phyloP scores from a whole-genome alignment of 345 rosid species.

The Bruguiera gymnorhiza region DNA sequence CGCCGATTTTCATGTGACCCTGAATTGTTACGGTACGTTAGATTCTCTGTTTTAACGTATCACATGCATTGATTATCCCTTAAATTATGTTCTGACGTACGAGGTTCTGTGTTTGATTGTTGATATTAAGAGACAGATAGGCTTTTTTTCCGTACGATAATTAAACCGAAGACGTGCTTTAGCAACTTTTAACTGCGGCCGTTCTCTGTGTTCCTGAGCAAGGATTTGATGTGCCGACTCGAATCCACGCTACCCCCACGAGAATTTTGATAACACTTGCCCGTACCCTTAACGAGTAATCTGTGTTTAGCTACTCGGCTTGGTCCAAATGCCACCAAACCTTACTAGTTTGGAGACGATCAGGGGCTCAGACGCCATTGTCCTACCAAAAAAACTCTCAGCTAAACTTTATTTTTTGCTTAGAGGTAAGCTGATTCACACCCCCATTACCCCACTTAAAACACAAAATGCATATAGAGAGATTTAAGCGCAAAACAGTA shows the following conservation, averaged over 20 bases:
- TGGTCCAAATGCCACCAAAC: too few relatives aligned
- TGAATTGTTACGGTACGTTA: background rate
- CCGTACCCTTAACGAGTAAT: too few relatives aligned
- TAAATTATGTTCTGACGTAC: background rate
- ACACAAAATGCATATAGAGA: too few relatives aligned
- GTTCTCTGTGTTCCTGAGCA: background rate
- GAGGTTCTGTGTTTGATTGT: constrained; percentile 1
- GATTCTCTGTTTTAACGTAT: background rate
- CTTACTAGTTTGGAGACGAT: too few relatives aligned
- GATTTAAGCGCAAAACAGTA: too few relatives aligned
- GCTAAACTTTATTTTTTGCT: too few relatives aligned
- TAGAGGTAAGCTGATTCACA: too few relatives aligned
- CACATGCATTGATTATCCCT: background rate
- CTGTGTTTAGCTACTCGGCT: too few relatives aligned
- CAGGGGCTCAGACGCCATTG: too few relatives aligned
- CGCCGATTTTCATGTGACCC: background rate
- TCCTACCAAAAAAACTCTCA: too few relatives aligned
- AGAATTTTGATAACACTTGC: too few relatives aligned
- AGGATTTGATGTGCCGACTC: constrained; percentile 1
- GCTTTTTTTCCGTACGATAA: background rate
- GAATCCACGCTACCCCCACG: background rate
- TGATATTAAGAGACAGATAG: background rate
- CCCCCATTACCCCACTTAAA: too few relatives aligned
- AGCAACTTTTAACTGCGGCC: background rate
- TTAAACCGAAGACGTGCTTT: background rate